Base-by-base conservation (phyloP, 768 basidiomycete genomes). In the Candolleomyces efflorescens region DNA sequence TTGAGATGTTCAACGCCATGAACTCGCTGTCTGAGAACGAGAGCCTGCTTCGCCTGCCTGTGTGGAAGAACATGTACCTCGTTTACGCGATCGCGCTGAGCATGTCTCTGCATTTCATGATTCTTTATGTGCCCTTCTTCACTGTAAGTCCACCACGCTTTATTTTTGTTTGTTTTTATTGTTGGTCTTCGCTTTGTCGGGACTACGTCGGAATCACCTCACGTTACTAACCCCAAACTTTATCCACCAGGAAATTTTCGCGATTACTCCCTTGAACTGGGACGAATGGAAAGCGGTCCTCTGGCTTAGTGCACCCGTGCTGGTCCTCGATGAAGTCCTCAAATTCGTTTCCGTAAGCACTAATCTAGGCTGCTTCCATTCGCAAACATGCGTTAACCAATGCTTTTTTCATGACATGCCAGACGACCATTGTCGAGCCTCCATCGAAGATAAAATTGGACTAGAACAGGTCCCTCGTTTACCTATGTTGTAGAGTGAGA, bases 11-110 rank as follows among this genome's bases (percentile, higher is more conserved):
- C 78, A 96, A 96, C 72, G 93, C 92, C 37, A 93, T 94, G 89
- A 98, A 98, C 74, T 98, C 95, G 56, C 78, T 99, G 22, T 96
- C 94, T 18, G 96, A 99, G 75, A 98, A 97, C 72, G 96, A 98
- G 77, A 92, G 90, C 60, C 73, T 99, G 59, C 74, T 99, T 52
- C 81, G 82, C 32, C 76, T 99, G 45, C 96, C 96, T 2, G 71
- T 97, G 22, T 99, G 96, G 96, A 89, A 86, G 73, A 99, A 99
- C 71, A 86, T 84, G 58, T 98, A 87, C 81, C 85, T 98, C 17
- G 92, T 96, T 41, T 92, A 72, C 17, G 93, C 94, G 27, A 92
- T 98, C 67, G 70, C 87, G 15, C 74, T 99, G 54, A 95, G 92
- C 70, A 98, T 98, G 95, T 84, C 74, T 1, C 76, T 98, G 26